phyloP scores from a whole-genome alignment of 1,284 basidiomycete species.

The Exobasidium rhododendri region DNA sequence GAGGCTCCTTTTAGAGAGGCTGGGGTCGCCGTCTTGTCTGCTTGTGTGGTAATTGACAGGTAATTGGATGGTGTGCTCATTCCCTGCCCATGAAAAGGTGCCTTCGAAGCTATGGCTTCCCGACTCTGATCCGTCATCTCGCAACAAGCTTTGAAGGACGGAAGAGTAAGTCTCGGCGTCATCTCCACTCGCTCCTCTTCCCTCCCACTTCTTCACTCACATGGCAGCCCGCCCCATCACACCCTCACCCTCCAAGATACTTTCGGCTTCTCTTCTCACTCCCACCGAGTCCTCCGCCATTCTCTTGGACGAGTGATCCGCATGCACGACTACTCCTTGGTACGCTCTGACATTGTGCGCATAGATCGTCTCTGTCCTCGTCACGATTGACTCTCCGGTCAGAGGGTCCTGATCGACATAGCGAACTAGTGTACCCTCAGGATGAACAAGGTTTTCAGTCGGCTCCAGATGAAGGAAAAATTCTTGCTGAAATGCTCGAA shows the following conservation, averaged over 20 bases:
- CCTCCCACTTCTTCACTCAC: constrained; percentile 13
- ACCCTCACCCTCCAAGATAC: constrained; percentile 23
- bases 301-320: constrained; percentile 24
- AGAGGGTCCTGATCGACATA: constrained; percentile 26
- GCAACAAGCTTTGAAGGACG: constrained; percentile 20
- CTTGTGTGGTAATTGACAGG: constrained; percentile 27
- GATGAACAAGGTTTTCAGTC: constrained; percentile 38
- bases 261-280: constrained; percentile 27
- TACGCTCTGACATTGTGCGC: constrained; percentile 41
- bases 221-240: constrained; percentile 43
- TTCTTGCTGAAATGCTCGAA: constrained; percentile 40
- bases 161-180: too few species aligned
- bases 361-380: constrained; percentile 23
- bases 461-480: constrained; percentile 43
- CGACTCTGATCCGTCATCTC: constrained; percentile 35
- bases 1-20: constrained; percentile 22
- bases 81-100: constrained; percentile 42
- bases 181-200: neutral
- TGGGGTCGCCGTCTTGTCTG: constrained; percentile 25
- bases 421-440: constrained; percentile 35
- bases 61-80: constrained; percentile 36
- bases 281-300: constrained; percentile 37
- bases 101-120: constrained; percentile 37
- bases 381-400: constrained; percentile 22
- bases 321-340: constrained; percentile 43